Base-by-base conservation (phyloP, 2,329 filamentous ascomycete species). In the Clonostachys sp. region DNA sequence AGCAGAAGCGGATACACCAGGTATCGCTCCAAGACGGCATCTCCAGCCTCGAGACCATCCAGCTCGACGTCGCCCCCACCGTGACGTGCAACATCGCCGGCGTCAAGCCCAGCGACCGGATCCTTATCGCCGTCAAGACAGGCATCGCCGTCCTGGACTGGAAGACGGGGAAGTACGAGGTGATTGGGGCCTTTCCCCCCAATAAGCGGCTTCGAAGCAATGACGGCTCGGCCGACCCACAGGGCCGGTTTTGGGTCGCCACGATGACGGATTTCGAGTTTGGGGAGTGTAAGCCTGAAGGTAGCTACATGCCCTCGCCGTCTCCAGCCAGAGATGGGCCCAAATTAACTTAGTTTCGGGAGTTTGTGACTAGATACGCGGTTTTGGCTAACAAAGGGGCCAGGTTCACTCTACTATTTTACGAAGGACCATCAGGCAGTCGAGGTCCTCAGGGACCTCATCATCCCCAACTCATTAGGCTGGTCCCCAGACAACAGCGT, bases 241-340 rank as follows among this genome's bases (percentile, higher is more conserved):
- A 84, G 52, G 91, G 91, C 34, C 75, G 89, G 34, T 94, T 92
- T 68, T 95, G 89, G 87, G 75, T 91, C 6, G 89, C 90, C 8
- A 81, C 81, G 52, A 95, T 96, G 88, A 94, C 89, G 52, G 89
- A 95, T 60, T 80, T 82, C 56, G 67, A 66, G 14, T 55, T 70
- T 17, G 77, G 78, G 34, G 65, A 67, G 4, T 86, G 89, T 47
- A 72, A 83, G 58, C 71, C 81, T 42, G 78, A 85, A 63, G 78
- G 79, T 79, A 57, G 24, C 30, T 41, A 40, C 41, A 9, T 24
- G n/a, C 12, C 41, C 24, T 44, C 20, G 3, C 12, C 24, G n/a
- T 44, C 20, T 10, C 24, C 24, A 30, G 4, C 8, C 24, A 30
- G 9, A 30, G 24, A 30, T 30, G 8, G 24, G 24, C 7, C 24